Base-by-base conservation (phyloP, 306 rosid species). In the Aeschynomene evenia region DNA sequence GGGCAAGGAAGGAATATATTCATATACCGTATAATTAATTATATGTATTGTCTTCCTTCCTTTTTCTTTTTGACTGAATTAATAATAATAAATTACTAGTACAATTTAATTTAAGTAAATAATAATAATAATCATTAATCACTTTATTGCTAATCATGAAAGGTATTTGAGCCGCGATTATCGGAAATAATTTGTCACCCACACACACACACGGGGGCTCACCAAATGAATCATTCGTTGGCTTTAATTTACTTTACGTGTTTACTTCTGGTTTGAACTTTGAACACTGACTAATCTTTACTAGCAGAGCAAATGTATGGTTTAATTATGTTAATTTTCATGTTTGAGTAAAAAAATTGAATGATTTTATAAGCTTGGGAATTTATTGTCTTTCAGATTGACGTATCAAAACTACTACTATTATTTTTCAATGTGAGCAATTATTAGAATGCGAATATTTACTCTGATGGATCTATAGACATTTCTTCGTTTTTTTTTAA, bases 161-260 rank as follows among this genome's bases (percentile, higher is more conserved):
- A 62, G 23, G 18, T 18, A 53, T 66, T 15, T 6, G 4, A 29
- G 61, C 64, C 89, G 84, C 58, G 81, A 85, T 85, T 79, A 46
- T 18, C 89, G 89, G 86, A 14, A 23, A 49, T 14, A 73, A 70
- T 62, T 23, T 52, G 73, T n/a, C 61, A 33, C 52, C 65, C 50
- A 29, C 73, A 28, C 58, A n/a, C n/a, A n/a, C n/a, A n/a, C n/a
- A n/a, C n/a, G n/a, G n/a, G 51, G 51, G 51, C 51, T 4, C 63
- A 40, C 63, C 13, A 55, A 23, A 58, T 18, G 60, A 21, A 49
- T 51, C 21, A 39, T 11, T 51, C 21, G 28, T 11, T 19, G 62
- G 13, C 66, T 66, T 67, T 37, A 23, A 22, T 56, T 57, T 37
- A 23, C 34, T 56, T 57, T 66, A 46, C 73, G 43, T 66, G 68